Conservation (phyloP, 345 rosid species). For the Microcos paniculata region DNA sequence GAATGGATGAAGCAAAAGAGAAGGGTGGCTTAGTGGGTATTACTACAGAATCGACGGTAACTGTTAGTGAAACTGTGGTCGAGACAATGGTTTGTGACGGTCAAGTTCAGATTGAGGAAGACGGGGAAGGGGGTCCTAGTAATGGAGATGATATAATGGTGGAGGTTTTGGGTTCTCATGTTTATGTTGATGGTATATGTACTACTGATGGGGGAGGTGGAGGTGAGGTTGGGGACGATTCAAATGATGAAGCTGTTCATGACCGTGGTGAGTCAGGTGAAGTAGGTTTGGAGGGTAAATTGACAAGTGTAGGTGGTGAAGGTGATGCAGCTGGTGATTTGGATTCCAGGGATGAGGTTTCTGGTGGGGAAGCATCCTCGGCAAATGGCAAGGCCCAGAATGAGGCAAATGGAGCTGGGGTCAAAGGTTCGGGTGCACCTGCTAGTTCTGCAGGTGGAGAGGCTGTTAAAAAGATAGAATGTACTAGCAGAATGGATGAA, state of each 20-base stretch:
- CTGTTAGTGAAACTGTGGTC: constrained; percentile 20
- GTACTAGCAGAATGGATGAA: neutral
- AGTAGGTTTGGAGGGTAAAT: constrained; percentile 16
- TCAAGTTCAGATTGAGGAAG: constrained; percentile 22
- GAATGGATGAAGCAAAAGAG: constrained; percentile 37
- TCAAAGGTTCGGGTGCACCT: constrained; percentile 5
- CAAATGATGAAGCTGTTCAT: constrained; percentile 18
- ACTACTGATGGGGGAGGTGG: constrained; percentile 23
- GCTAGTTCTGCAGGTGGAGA: constrained; percentile 21
- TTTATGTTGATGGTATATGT: constrained; percentile 43
- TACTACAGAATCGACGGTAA: neutral
- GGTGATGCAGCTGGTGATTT: constrained; percentile 13
- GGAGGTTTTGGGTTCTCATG: constrained; percentile 44
- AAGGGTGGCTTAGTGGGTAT: constrained; percentile 7
- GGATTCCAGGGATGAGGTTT: constrained; percentile 12
- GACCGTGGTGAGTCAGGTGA: neutral
- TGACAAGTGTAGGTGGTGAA: constrained; percentile 11
- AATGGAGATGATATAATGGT: constrained; percentile 42
- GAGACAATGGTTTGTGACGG: constrained; percentile 21
- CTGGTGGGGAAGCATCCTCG: constrained; percentile 10
- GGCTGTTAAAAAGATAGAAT: neutral
- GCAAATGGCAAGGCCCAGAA: neutral
- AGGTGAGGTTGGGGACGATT: constrained; percentile 19
- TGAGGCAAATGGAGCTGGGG: constrained; percentile 10
- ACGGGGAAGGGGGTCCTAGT: constrained; percentile 30